Conservation (phyloP, 179 eudicot species). For the Silene coronaria region DNA sequence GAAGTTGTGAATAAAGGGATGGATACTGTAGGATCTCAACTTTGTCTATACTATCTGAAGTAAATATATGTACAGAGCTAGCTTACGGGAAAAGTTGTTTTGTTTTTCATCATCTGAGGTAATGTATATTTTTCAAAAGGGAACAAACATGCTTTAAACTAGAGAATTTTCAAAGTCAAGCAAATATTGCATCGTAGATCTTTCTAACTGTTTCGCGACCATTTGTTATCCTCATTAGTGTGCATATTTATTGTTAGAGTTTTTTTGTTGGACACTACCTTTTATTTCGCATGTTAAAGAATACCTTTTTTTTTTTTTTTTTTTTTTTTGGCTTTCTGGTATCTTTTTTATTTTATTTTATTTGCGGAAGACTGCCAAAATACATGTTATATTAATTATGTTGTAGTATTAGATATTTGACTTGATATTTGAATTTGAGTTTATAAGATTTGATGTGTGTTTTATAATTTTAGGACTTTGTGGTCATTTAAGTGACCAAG, state of each 20-base stretch:
- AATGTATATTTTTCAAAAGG: neutral
- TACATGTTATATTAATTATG: too few relatives aligned
- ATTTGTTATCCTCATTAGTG: too few relatives aligned
- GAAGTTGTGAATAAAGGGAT: too few relatives aligned
- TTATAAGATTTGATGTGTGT: neutral
- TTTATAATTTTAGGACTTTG: neutral
- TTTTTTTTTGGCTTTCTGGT: too few relatives aligned
- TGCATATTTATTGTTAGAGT: too few relatives aligned
- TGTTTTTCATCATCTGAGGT: neutral
- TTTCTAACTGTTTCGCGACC: neutral
- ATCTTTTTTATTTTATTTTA: too few relatives aligned
- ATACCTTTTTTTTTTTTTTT: too few relatives aligned
- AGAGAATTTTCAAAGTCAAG: neutral
- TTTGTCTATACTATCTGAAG: neutral
- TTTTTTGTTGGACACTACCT: too few relatives aligned
- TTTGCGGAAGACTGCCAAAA: too few relatives aligned
- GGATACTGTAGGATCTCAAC: too few relatives aligned
- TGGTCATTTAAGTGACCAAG: neutral
- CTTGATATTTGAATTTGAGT: neutral
- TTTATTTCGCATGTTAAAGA: too few relatives aligned
- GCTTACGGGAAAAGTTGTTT: neutral
- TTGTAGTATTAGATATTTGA: neutral
- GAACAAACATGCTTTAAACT: neutral
- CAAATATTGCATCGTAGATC: neutral
- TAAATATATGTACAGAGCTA: neutral